A percentile compares a stretch with the other conserved stretches of the same genome.
phyloP scores from a whole-genome alignment of 768 basidiomycete species.

The Strobilomyces dryophilus region DNA sequence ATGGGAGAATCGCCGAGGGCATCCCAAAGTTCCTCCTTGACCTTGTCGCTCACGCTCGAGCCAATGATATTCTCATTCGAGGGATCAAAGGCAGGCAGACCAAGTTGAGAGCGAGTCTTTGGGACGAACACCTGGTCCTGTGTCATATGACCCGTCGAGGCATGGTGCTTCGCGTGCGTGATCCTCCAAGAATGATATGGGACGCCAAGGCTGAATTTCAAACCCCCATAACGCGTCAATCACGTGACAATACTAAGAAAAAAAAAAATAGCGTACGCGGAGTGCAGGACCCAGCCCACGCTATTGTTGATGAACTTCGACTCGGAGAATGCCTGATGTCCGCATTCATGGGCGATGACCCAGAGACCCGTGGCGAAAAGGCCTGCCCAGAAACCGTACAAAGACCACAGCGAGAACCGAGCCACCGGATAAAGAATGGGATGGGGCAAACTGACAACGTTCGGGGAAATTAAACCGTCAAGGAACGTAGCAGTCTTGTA shows the following conservation, averaged over 20 bases:
- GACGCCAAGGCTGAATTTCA: conserved; percentile 69
- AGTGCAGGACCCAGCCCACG: conserved; percentile 91
- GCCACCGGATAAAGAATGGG: conserved; percentile 60
- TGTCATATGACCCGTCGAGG: conserved; percentile 88
- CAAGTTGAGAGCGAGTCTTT: conserved; percentile 70
- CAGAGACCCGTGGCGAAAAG: conserved; percentile 90
- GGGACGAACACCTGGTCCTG: conserved; percentile 97
- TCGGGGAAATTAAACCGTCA: conserved; percentile 59
- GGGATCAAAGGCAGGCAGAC: conserved; percentile 62
- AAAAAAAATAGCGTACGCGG: conserved; percentile 51
- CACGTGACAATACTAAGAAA: conserved; percentile 17
- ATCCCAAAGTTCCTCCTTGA: conserved; percentile 74
- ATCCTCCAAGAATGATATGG: conserved; percentile 98
- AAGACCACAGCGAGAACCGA: conserved; percentile 66
- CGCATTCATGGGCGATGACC: conserved; percentile 94
- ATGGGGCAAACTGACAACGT: conserved; percentile 49
- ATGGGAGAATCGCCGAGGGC: conserved; percentile 91
- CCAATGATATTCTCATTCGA: conserved; percentile 64
- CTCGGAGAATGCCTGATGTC: conserved; percentile 94
- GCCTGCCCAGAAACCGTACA: conserved; percentile 80
- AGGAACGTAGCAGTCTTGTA: conserved; percentile 66
- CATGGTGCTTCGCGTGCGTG: conserved; percentile 93
- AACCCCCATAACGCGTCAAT: conserved; percentile 9
- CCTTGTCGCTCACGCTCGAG: conserved; percentile 58
- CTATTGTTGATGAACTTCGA: conserved; percentile 89